phyloP scores from a whole-genome alignment of 2,329 filamentous ascomycete genomes.

The Hymenoscyphus linearis region DNA sequence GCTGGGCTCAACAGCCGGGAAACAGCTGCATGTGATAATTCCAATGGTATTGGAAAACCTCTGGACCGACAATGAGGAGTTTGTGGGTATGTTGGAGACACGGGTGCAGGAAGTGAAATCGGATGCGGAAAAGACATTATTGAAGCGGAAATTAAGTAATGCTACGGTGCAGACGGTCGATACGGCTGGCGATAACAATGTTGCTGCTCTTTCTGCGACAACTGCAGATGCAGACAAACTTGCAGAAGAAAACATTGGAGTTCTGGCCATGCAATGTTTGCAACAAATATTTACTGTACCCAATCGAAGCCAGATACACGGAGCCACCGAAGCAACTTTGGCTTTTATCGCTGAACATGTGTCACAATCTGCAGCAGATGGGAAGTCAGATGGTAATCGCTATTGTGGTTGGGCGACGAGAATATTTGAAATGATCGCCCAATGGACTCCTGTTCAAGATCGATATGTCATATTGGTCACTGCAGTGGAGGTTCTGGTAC shows the following conservation, averaged over 20 bases:
- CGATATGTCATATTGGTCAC: constrained; percentile 86
- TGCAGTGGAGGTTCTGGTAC: constrained; percentile 69
- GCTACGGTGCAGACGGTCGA: constrained; percentile 71
- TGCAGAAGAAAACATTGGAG: constrained; percentile 81
- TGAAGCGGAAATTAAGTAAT: constrained; percentile 69
- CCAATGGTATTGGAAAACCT: constrained; percentile 85
- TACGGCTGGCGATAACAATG: constrained; percentile 57
- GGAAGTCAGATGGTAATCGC: constrained; percentile 36
- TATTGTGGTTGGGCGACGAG: constrained; percentile 73
- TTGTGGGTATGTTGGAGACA: constrained; percentile 63
- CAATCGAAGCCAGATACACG: constrained; percentile 74
- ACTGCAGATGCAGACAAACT: constrained; percentile 83
- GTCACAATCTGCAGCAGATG: constrained; percentile 46
- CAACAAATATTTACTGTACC: constrained; percentile 80
- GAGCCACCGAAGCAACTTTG: constrained; percentile 68
- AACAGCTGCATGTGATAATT: constrained; percentile 72
- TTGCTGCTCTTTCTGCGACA: constrained; percentile 68
- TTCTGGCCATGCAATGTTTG: constrained; percentile 79
- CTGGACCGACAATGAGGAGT: constrained; percentile 66
- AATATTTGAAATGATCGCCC: constrained; percentile 72
- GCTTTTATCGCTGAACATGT: constrained; percentile 65
- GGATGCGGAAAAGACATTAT: constrained; percentile 53
- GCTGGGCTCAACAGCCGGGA: constrained; percentile 66
- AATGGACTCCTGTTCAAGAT: constrained; percentile 91
- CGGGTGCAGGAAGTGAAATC: constrained; percentile 65